These are phyloP conservation scores for Populus hybrid DNA, from an alignment of 441 rosid genomes.

Conservation along the genomic window DNA sequence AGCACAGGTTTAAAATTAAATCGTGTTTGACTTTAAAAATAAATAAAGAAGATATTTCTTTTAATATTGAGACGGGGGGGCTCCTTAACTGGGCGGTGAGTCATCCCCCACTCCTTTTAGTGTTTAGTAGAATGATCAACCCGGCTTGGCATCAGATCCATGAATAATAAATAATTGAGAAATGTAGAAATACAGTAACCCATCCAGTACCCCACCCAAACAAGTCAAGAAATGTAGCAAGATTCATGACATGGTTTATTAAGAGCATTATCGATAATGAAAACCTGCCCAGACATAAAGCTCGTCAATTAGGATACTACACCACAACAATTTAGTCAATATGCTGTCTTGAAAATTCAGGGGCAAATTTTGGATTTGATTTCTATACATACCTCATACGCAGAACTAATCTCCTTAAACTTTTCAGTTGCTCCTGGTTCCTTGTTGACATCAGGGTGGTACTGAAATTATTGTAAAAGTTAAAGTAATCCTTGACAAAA, in stretches of 20 bases:
- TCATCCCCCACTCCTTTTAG: not conserved
- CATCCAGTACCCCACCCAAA: not conserved
- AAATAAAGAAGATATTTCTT: no score
- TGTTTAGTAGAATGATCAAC: not conserved
- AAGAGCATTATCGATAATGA: not conserved
- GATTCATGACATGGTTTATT: not conserved
- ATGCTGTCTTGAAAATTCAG: not conserved
- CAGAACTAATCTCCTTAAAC: conserved; percentile 95
- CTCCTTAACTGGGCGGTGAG: no score
- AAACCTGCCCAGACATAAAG: conserved; percentile 12
- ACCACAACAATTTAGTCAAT: not conserved
- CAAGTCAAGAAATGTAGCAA: conserved; percentile 3
- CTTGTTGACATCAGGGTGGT: conserved; percentile 97
- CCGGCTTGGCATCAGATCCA: not conserved
- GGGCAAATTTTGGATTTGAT: conserved; percentile 19
- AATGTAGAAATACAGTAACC: not conserved
- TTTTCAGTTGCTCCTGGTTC: conserved; percentile 98
- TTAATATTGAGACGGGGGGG: no score
- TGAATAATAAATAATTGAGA: not conserved
- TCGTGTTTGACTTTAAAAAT: no score
- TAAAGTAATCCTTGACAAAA: not conserved
- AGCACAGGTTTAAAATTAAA: no score
- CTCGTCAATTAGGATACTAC: not conserved
- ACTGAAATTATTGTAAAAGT: conserved; percentile 38
- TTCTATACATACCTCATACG: conserved; percentile 80